Evolutionary conservation across 2,329 filamentous ascomycete species (phyloP).

Genomic region (Sporothrix pallida): DNA sequence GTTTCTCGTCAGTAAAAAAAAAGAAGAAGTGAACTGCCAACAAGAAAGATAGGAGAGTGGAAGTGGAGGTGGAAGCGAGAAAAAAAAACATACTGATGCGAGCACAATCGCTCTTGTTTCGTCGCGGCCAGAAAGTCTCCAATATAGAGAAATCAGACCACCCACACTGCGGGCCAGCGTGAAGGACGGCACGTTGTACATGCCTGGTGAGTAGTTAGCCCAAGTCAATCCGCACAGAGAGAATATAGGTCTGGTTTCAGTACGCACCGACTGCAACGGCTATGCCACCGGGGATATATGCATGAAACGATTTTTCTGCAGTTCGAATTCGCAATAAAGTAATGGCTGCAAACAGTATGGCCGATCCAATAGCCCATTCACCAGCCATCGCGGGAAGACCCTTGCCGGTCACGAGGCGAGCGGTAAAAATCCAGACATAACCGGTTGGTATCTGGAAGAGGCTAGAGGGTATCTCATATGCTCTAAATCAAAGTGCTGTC

Average conservation of each 20-base stretch:
- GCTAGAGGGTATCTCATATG: conserved; percentile 86
- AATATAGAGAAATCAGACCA: conserved; percentile 77
- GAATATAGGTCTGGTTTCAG: neutral
- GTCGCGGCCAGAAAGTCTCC: conserved; percentile 62
- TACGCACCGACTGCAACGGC: conserved; percentile 84
- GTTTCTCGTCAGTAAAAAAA: conserved; percentile 31
- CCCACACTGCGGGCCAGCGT: conserved; percentile 87
- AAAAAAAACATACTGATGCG: conserved; percentile 62
- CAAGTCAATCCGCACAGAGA: neutral
- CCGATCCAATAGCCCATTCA: conserved; percentile 79
- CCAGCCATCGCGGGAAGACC: conserved; percentile 84
- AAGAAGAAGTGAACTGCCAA: neutral
- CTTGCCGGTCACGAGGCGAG: conserved; percentile 86
- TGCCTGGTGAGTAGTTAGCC: conserved; percentile 59
- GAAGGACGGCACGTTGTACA: conserved; percentile 98
- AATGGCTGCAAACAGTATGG: conserved; percentile 70
- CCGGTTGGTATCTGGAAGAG: conserved; percentile 93
- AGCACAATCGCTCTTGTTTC: conserved; percentile 87
- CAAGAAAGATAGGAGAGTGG: neutral
- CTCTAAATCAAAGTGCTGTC: conserved; percentile 50
- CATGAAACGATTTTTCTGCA: conserved; percentile 67
- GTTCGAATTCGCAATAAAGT: conserved; percentile 72
- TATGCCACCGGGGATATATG: conserved; percentile 87
- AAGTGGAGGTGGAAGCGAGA: too few species aligned
- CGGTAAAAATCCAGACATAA: conserved; percentile 98